phyloP scores from a whole-genome alignment of 345 rosid species.

The Moringa oleifera region DNA sequence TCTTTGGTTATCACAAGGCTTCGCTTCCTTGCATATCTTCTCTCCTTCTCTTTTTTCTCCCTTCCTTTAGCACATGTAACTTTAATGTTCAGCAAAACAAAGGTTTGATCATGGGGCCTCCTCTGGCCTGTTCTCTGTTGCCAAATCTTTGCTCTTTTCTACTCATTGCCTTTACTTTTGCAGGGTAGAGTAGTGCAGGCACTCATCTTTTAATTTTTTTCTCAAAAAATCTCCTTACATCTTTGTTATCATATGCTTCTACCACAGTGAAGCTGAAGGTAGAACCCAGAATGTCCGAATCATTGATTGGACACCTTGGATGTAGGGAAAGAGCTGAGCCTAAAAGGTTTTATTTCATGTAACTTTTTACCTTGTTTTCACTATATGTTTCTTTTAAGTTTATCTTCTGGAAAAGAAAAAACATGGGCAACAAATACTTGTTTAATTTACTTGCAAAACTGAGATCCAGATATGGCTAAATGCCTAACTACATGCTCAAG shows the following conservation, averaged over 20 bases:
- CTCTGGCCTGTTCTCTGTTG: slow-evolving; percentile 16
- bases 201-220: slow-evolving; percentile 8
- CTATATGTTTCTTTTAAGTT: too few species aligned
- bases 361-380: not conserved
- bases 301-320: slow-evolving; percentile 27
- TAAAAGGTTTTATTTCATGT: slow-evolving; percentile 13
- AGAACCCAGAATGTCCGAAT: slow-evolving; percentile 18
- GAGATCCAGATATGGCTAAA: slow-evolving; percentile 20
- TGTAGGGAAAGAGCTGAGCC: slow-evolving; percentile 21
- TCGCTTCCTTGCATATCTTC: not conserved
- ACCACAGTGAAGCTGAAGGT: too few species aligned
- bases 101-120: slow-evolving; percentile 25
- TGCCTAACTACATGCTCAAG: slow-evolving; percentile 19
- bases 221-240: not conserved
- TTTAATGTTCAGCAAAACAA: slow-evolving; percentile 20
- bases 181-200: slow-evolving; percentile 17
- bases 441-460: slow-evolving; percentile 21
- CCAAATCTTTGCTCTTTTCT: slow-evolving; percentile 17
- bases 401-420: slow-evolving; percentile 33
- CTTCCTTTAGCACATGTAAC: slow-evolving; percentile 1
- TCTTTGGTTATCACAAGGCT: too few species aligned
- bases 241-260: too few species aligned
- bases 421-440: slow-evolving; percentile 27
- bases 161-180: slow-evolving; percentile 27
- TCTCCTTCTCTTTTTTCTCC: not conserved